A percentile compares a stretch with the other conserved stretches of the same genome.
phyloP scores from a whole-genome alignment of 805 yeast genomes.

The Wickerhamomyces sydowiorum region DNA sequence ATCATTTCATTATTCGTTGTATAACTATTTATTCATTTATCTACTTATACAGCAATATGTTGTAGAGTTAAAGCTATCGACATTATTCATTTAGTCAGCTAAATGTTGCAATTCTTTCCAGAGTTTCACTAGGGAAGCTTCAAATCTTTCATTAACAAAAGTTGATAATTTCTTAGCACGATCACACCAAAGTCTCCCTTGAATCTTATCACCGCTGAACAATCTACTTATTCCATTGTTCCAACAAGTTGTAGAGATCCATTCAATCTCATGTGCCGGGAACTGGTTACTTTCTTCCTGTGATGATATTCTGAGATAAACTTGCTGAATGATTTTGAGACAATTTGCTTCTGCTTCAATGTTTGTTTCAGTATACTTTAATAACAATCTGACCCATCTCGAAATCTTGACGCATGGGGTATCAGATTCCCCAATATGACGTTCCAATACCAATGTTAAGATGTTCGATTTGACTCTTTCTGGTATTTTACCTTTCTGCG shows the following conservation, averaged over 20 bases:
- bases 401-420: constrained; percentile 17
- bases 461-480: constrained; percentile 13
- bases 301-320: constrained; percentile 3
- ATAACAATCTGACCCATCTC: constrained; percentile 24
- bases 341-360: constrained; percentile 5
- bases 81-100: not conserved
- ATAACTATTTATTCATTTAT: no score
- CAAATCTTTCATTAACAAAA: constrained; percentile 22
- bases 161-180: constrained; percentile 22
- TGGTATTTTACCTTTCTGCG: constrained; percentile 12
- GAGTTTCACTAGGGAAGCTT: constrained; percentile 17
- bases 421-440: constrained; percentile 14
- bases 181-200: constrained; percentile 25
- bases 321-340: constrained; percentile 7
- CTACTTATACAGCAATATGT: no score
- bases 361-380: constrained; percentile 11
- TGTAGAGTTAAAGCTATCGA: no score
- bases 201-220: constrained; percentile 14
- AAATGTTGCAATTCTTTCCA: constrained; percentile 23
- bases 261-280: constrained; percentile 27
- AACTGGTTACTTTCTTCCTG: constrained; percentile 5
- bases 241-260: constrained; percentile 33
- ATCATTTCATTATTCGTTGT: no score
- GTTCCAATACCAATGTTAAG: constrained; percentile 16
- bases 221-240: constrained; percentile 29